Percentiles rank a stretch among this genome's conserved stretches.
Conservation (phyloP, 306 rosid species). For the Calophaca sinica region DNA sequence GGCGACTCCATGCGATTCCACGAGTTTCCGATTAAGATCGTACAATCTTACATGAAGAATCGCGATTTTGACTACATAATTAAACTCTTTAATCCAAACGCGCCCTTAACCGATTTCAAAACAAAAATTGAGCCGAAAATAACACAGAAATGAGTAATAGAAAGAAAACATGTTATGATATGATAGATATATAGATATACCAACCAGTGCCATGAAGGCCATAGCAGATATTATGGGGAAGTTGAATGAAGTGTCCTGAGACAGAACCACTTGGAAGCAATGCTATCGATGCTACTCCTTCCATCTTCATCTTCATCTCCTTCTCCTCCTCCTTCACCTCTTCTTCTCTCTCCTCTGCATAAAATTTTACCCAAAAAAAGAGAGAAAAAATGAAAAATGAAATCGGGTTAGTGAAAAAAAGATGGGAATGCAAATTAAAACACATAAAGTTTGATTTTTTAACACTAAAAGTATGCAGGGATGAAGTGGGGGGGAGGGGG, state of each 20-base stretch:
- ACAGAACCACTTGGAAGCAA: conserved; percentile 81
- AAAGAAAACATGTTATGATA: too few relatives aligned
- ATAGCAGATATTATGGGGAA: conserved; percentile 73
- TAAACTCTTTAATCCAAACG: background rate
- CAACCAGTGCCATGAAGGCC: conserved; percentile 74
- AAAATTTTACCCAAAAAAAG: background rate
- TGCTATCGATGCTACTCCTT: conserved; percentile 94
- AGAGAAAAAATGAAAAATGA: background rate
- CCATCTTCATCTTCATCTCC: conserved; percentile 53
- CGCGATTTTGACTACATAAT: background rate
- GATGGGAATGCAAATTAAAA: background rate
- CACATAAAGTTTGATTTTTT: conserved; percentile 26
- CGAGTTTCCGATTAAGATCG: background rate
- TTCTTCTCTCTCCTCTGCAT: conserved; percentile 50
- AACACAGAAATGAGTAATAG: background rate
- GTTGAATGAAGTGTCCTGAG: conserved; percentile 89
- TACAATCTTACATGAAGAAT: background rate
- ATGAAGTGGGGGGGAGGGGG: background rate
- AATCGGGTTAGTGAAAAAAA: background rate
- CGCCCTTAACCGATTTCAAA: conserved; percentile 1
- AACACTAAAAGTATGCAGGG: background rate
- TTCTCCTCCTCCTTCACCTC: conserved; percentile 42
- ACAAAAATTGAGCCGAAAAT: conserved; percentile 5
- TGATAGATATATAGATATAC: background rate
- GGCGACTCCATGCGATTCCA: too few relatives aligned